phyloP scores from a whole-genome alignment of 441 rosid genomes.

The Eruca vesicaria region DNA sequence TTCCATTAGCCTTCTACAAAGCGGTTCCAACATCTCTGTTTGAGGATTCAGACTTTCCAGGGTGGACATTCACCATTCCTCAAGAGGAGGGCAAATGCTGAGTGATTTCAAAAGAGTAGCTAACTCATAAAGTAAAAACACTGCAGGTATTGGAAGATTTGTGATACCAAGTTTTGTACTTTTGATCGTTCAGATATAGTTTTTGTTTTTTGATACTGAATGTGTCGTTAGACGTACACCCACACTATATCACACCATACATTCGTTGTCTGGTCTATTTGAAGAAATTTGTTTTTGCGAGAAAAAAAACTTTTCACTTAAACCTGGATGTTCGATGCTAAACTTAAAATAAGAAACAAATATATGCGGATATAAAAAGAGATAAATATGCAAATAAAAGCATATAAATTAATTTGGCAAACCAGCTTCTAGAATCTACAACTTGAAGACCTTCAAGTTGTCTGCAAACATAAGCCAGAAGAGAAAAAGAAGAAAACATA shows the following conservation, averaged over 20 bases:
- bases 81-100: constrained; percentile 32
- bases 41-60: constrained; percentile 64
- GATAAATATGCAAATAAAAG: too few species aligned
- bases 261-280: not conserved
- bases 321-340: not conserved
- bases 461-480: too few species aligned
- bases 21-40: constrained; percentile 63
- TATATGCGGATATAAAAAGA: too few species aligned
- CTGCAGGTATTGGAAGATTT: constrained; percentile 24
- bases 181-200: not conserved
- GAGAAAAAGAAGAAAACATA: too few species aligned
- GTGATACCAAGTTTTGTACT: constrained; percentile 12
- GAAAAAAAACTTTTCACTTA: not conserved
- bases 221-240: not conserved
- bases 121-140: constrained; percentile 33
- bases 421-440: too few species aligned
- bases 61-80: constrained; percentile 62
- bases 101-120: not conserved
- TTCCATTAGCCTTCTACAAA: constrained; percentile 77
- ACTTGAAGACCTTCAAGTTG: too few species aligned
- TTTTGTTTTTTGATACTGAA: constrained; percentile 6
- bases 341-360: not conserved
- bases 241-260: not conserved
- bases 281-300: not conserved
- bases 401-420: too few species aligned